These are phyloP conservation scores for Daldinia sp. DNA, from an alignment of 2,329 filamentous ascomycete species.

Conservation along the genomic window DNA sequence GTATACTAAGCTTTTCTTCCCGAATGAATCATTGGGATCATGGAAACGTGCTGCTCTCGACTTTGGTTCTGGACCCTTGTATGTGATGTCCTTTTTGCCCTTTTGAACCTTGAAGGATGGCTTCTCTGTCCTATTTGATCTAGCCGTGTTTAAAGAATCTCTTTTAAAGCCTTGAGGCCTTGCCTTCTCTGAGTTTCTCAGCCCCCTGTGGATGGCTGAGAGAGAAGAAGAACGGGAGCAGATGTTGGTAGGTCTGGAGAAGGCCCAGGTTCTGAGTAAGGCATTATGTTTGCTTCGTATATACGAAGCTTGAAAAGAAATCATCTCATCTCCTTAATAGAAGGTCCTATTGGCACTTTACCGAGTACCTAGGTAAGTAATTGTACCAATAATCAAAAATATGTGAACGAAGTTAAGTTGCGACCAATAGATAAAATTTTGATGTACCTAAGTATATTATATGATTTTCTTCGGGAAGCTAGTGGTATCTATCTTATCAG, in stretches of 20 bases:
- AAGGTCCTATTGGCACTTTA: background rate
- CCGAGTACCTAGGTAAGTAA: no score
- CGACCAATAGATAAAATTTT: conserved; percentile 16
- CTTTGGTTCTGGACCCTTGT: conserved; percentile 51
- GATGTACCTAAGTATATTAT: conserved; percentile 3
- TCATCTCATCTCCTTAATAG: conserved; percentile 42
- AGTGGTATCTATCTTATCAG: background rate
- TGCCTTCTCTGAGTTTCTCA: conserved; percentile 56
- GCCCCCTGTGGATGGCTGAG: conserved; percentile 74
- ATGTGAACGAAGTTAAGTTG: conserved; percentile 4
- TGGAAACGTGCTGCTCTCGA: conserved; percentile 62
- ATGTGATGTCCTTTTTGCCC: conserved; percentile 62
- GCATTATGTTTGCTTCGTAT: conserved; percentile 42
- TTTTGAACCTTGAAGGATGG: conserved; percentile 52
- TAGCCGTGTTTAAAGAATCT: conserved; percentile 43
- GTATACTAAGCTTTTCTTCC: conserved; percentile 65
- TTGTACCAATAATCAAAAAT: background rate
- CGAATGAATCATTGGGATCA: conserved; percentile 58
- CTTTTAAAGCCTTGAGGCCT: conserved; percentile 45
- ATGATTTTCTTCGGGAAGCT: background rate
- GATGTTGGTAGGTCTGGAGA: conserved; percentile 20
- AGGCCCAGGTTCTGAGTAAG: conserved; percentile 26
- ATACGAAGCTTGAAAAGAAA: conserved; percentile 40
- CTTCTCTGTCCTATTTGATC: conserved; percentile 36
- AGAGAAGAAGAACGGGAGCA: conserved; percentile 61